Evolutionary conservation across 306 rosid genomes (phyloP), one percentile per base, ranked within the genome.

Genomic region (Biancaea sappan): DNA sequence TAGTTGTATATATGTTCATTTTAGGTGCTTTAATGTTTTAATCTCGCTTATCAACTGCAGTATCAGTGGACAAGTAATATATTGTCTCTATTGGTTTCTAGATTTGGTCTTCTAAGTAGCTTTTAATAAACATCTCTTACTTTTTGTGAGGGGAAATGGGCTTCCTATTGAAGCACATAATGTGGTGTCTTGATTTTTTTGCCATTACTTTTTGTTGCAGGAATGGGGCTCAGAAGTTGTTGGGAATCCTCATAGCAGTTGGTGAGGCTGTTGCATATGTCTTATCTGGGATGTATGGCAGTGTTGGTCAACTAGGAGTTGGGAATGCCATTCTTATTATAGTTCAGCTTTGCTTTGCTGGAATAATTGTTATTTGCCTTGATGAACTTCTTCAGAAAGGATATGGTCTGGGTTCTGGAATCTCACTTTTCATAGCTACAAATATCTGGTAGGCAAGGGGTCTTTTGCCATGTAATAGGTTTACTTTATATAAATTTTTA

Each of bases 221-320:
- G 25, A 94, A 91, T 64, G 98, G 98, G 43, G 98, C 96, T 22
- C 95, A 94, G 68, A 94, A 91, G 74, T 82, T 94, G 71, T 82
- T 91, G 83, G 97, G 98, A 37, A 91, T 94, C 69, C 82, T 94
- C 84, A 94, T 94, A 44, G 96, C 98, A 48, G 79, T 94, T 35
- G 98, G 98, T 59, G 98, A 94, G 85, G 98, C 96, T 0, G 98
- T 94, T 85, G 98, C 98, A 2, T 94, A 94, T 75, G 98, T 94
- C 67, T 92, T 92, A 71, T 94, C 97, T 0, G 97, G 97, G 61
- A 91, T 94, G 97, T 94, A 90, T 70, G 97, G 97, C 50, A 94
- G 98, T 65, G 98, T 94, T 72, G 91, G 92, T 73, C 98, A 94
- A 75, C 98, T 94, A 75, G 98, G 97, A 22, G 98, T 94, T 18